phyloP scores from a whole-genome alignment of 78 protist genomes.

The Diacronema lutheri region DNA sequence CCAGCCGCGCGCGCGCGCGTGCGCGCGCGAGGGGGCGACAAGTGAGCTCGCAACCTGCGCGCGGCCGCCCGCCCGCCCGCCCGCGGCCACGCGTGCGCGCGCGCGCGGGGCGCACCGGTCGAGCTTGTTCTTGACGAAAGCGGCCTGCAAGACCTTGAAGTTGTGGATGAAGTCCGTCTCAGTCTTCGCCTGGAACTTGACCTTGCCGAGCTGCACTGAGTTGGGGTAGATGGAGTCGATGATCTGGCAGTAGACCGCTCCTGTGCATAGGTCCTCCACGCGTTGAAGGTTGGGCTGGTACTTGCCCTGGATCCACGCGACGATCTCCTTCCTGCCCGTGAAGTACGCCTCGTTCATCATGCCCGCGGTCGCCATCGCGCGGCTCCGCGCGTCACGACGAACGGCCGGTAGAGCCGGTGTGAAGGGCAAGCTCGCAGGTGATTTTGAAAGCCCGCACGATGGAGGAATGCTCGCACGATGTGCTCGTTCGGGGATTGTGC shows the following conservation, averaged over 20 bases:
- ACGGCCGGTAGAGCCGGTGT: no score
- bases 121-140: conserved; percentile 1
- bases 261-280: not conserved
- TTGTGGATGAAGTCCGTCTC: conserved; percentile 15
- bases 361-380: not conserved
- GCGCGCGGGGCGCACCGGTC: not conserved
- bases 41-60: no score
- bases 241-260: conserved; percentile 24
- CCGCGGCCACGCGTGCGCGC: no score
- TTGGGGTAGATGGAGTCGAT: conserved; percentile 16
- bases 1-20: no score
- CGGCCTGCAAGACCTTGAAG: conserved; percentile 7
- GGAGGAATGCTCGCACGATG: no score
- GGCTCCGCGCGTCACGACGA: no score
- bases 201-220: not conserved
- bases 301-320: not conserved
- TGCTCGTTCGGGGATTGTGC: no score
- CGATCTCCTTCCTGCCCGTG: conserved; percentile 5
- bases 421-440: no score
- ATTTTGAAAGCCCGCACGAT: no score
- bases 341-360: conserved; percentile 28
- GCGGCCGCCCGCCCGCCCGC: no score
- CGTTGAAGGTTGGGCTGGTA: not conserved
- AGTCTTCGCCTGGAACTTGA: not conserved
- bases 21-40: no score